Evolutionary conservation across 129 eudicot genomes (phyloP).

Genomic region (Centaurea solstitialis): DNA sequence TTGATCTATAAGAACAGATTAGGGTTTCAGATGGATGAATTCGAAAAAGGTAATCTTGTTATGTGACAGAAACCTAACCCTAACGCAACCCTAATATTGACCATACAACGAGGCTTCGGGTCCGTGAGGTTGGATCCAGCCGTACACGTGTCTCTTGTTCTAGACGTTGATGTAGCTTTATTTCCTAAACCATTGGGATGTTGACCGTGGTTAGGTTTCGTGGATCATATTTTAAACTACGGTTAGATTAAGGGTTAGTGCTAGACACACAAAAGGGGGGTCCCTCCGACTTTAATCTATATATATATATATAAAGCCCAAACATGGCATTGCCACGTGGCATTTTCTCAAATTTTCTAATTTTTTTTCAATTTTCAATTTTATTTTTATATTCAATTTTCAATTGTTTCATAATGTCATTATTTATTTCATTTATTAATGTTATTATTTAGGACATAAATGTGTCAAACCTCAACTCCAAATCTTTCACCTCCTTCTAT

Average conservation of each 20-base stretch:
- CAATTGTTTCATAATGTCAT: no score
- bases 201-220: slow-evolving; percentile 28
- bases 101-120: slow-evolving; percentile 33
- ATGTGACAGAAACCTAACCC: slow-evolving; percentile 20
- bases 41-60: background rate
- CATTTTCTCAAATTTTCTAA: no score
- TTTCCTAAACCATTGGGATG: slow-evolving; percentile 2
- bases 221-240: background rate
- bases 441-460: no score
- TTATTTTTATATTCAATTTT: no score
- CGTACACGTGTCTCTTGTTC: slow-evolving; percentile 59
- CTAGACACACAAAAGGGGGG: no score
- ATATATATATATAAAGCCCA: no score
- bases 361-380: no score
- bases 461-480: no score
- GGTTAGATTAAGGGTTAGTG: background rate
- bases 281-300: no score
- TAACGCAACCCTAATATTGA: slow-evolving; percentile 50
- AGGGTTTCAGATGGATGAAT: background rate
- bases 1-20: background rate
- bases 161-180: slow-evolving; percentile 16
- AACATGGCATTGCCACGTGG: no score
- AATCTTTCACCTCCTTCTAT: no score
- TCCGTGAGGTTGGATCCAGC: slow-evolving; percentile 34
- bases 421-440: no score